Evolutionary conservation across 1,284 basidiomycete genomes (phyloP), one percentile per base, ranked within the genome.

Genomic region (Boletus hoseneyae): DNA sequence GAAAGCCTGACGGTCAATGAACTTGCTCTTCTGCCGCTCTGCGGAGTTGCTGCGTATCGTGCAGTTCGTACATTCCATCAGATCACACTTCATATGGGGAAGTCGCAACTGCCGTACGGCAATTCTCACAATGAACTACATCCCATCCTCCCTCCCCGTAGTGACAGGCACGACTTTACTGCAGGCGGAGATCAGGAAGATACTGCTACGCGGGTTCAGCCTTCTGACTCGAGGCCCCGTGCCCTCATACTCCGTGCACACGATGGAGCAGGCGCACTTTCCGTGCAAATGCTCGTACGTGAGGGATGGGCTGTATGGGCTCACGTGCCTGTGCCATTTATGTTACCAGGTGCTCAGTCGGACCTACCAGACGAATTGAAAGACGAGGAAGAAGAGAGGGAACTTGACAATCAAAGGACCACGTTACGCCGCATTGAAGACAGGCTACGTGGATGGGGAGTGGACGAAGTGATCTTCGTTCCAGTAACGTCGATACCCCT

Each of bases 231-330:
- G 29, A 67, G 53, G 33, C 64, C 64, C 16, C 72, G 83, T 2
- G 85, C 74, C 4, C 71, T 95, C 16, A 76, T 94, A 40, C 70
- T 93, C 45, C 75, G 84, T 30, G 90, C 87, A 0, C 87, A 93
- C 54, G 82, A 83, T 49, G 90, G 90, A 2, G 71, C 82, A 1
- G 87, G 90, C 2, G 87, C 86, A 4, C 71, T 93, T 57, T 83
- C 84, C 2, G 79, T 82, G 16, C 88, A 92, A 65, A 83, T 90
- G 72, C 76, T 95, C 29, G 75, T 75, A 3, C 67, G 68, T 15
- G 70, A 74, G 8, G 84, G 84, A 3, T 85, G 85, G 73, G 71
- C 75, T n/a, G 79, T 90, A 4, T 80, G 75, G 53, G 85, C 82
- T 1, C 87, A 90, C 54, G 80, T 86, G 2, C 81, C 85, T 43